Conservation (phyloP, 139 green algal species). For the Chlorella sp. region DNA sequence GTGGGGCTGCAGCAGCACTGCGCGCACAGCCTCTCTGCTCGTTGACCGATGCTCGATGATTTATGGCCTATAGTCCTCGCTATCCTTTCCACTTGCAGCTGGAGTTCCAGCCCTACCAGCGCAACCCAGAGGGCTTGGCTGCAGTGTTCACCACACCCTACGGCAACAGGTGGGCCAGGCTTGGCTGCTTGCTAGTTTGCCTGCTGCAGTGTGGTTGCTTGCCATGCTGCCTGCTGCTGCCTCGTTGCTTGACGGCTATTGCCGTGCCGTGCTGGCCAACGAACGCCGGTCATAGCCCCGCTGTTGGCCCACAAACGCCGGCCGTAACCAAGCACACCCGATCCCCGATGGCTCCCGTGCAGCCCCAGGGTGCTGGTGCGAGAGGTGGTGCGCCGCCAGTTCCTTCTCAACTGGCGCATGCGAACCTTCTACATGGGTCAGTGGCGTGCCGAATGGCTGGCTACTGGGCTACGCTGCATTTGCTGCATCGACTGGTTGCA, state of each 20-base stretch:
- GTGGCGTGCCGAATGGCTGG: background rate
- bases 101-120: slow-evolving; percentile 13
- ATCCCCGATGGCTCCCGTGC: no score
- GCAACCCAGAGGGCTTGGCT: background rate
- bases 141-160: slow-evolving; percentile 4
- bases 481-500: background rate
- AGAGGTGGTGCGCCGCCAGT: slow-evolving; percentile 15
- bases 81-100: slow-evolving; percentile 20
- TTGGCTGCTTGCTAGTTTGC: background rate
- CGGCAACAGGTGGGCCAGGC: slow-evolving; percentile 2
- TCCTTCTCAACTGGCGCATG: slow-evolving; percentile 21
- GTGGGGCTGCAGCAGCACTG: no score
- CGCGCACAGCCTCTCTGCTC: no score
- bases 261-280: no score
- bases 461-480: background rate
- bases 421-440: slow-evolving; percentile 7
- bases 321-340: no score
- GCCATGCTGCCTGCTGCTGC: background rate
- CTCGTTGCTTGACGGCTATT: no score
- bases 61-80: no score
- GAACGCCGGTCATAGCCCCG: no score
- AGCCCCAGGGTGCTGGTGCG: slow-evolving; percentile 7
- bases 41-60: no score
- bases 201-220: background rate
- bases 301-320: no score